phyloP scores from a whole-genome alignment of 495 filamentous ascomycete species.

The Lophiostoma macrostomum region DNA sequence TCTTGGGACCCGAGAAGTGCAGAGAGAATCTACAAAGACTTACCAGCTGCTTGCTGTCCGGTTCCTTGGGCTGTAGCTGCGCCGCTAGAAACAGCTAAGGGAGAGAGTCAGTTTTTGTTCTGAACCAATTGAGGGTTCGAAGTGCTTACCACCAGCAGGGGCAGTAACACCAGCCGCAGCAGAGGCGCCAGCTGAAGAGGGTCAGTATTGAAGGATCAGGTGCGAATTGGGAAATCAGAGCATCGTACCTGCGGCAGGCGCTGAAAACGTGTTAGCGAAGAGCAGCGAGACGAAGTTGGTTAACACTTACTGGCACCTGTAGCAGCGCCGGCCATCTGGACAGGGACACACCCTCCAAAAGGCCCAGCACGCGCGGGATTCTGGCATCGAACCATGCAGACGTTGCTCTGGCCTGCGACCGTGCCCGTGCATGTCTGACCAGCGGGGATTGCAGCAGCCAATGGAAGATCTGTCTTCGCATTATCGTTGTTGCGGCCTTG shows the following conservation, averaged over 20 bases:
- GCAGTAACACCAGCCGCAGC: slow-evolving; percentile 9
- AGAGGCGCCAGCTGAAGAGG: slow-evolving; percentile 4
- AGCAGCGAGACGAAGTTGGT: not conserved
- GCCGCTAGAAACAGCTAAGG: not conserved
- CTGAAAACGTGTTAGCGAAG: not conserved
- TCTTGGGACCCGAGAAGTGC: no score
- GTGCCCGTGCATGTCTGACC: slow-evolving; percentile 51
- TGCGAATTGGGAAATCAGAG: not conserved
- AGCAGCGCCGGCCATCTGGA: slow-evolving; percentile 45
- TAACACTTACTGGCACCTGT: slow-evolving; percentile 13
- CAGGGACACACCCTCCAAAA: slow-evolving; percentile 54
- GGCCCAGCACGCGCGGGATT: slow-evolving; percentile 51
- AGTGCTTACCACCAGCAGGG: not conserved
- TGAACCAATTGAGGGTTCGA: not conserved
- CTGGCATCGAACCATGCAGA: slow-evolving; percentile 54
- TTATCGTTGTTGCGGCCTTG: slow-evolving; percentile 27
- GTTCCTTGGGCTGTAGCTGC: not conserved
- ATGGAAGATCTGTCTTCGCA: slow-evolving; percentile 22
- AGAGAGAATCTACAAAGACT: no score
- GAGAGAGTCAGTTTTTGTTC: not conserved
- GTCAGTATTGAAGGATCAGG: not conserved
- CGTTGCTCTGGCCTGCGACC: slow-evolving; percentile 50
- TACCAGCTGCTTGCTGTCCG: not conserved
- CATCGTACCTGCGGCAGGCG: not conserved
- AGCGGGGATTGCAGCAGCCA: slow-evolving; percentile 48